phyloP scores from a whole-genome alignment of 2,329 filamentous ascomycete genomes.

The Fusarium tricinctum region DNA sequence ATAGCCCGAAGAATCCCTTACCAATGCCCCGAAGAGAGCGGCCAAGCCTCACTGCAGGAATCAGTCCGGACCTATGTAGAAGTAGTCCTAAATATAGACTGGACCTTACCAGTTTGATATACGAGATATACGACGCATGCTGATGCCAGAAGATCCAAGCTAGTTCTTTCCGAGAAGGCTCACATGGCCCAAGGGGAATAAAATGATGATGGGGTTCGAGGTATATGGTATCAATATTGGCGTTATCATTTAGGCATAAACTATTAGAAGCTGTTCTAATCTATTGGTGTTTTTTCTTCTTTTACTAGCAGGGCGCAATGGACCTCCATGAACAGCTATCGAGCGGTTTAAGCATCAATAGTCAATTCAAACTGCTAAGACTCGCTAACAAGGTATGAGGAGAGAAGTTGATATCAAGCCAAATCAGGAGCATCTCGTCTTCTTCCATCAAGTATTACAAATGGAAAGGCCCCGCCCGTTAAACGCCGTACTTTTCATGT shows the following conservation, averaged over 20 bases:
- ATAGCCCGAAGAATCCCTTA: not conserved
- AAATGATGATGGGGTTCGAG: not conserved
- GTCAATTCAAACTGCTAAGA: constrained; percentile 41
- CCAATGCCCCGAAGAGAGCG: not conserved
- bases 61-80: not conserved
- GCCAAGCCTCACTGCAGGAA: not conserved
- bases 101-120: not conserved
- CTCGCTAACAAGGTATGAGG: constrained; percentile 43
- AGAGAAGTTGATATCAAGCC: constrained; percentile 40
- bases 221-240: constrained; percentile 25
- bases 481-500: constrained; percentile 40
- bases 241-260: constrained; percentile 17
- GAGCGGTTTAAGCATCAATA: constrained; percentile 33
- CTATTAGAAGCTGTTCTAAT: constrained; percentile 33
- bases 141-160: not conserved
- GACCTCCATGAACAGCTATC: constrained; percentile 22
- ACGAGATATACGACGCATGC: not conserved
- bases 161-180: not conserved
- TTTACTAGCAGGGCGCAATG: constrained; percentile 14
- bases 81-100: not conserved
- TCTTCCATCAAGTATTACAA: constrained; percentile 32
- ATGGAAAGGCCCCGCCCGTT: constrained; percentile 31
- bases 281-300: constrained; percentile 25
- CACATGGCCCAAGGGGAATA: not conserved
- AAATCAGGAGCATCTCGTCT: constrained; percentile 39